Evolutionary conservation across 1,284 basidiomycete species (phyloP), one percentile per base, ranked within the genome.

Genomic region (Rhodotorula glutinis): DNA sequence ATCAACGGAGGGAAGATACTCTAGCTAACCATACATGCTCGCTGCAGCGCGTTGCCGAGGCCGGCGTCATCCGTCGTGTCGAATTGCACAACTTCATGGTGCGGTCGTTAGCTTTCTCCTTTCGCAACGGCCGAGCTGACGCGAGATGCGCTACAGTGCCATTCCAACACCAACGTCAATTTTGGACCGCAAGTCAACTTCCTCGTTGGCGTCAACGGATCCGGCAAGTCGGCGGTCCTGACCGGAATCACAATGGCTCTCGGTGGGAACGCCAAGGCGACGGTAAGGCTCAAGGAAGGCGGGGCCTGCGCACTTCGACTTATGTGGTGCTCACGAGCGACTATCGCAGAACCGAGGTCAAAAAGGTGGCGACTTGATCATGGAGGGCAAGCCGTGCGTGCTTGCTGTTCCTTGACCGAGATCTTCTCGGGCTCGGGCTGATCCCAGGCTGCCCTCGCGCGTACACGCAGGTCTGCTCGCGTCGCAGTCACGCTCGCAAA

Each of bases 121-220:
- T 27, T 43, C 11, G 33, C n/a, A 25, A 3, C 33, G 4, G 43
- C 21, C 49, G 13, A 13, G 14, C 49, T 51, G 49, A 51, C 25
- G 4, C 49, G 27, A 25, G 11, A 25, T 11, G n/a, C 25, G 0
- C 25, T n/a, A 10, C 69, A 73, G 72, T 97, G 93, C 78, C 96
- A 98, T 81, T 84, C 86, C 76, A 87, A 85, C 78, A 83, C 94
- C 56, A 74, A 76, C 57, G 76, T 96, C 78, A 82, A 84, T 46
- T 9, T 91, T 96, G 73, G 91, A 89, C 1, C 87, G 88, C 91
- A 92, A 78, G 89, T 98, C 77, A 98, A 98, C 80, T 98, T 98
- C 77, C 89, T 99, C 72, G 95, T 97, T 65, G 96, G 96, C 83
- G 80, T 78, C 82, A 85, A 84, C 74, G 83, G 83, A 52, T 76